Conservation (phyloP, 805 yeast species). For the Yarrowia divulgata region DNA sequence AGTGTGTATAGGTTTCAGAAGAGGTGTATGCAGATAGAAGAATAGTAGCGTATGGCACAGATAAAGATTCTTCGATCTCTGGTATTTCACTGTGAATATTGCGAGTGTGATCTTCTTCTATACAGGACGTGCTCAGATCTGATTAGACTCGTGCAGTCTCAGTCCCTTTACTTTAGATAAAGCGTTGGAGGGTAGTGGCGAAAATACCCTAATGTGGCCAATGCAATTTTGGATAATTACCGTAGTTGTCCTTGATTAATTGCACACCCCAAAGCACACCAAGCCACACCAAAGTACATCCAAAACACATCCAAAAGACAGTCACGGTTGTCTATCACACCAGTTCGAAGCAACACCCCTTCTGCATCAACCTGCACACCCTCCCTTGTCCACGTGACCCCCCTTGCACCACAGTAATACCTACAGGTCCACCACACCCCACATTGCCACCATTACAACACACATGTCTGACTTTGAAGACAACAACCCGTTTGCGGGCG, state of each 20-base stretch:
- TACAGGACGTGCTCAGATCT: background rate
- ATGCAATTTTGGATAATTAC: too few relatives aligned
- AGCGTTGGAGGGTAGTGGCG: background rate
- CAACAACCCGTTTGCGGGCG: slow-evolving; percentile 55
- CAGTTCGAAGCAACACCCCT: background rate
- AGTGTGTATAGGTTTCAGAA: too few relatives aligned
- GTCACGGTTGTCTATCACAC: too few relatives aligned
- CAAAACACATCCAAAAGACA: too few relatives aligned
- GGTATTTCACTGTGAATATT: too few relatives aligned
- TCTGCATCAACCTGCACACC: background rate
- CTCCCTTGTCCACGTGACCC: slow-evolving; percentile 13
- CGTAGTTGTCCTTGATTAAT: too few relatives aligned
- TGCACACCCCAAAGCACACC: too few relatives aligned
- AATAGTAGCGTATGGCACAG: background rate
- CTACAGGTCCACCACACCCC: background rate
- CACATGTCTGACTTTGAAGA: slow-evolving; percentile 53
- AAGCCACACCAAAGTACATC: too few relatives aligned
- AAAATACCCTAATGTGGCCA: background rate
- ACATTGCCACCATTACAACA: background rate
- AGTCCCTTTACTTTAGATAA: slow-evolving; percentile 20
- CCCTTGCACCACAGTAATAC: too few relatives aligned
- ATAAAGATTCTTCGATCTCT: background rate
- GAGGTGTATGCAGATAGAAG: too few relatives aligned
- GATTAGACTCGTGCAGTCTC: slow-evolving; percentile 3
- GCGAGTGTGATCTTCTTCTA: too few relatives aligned